These are phyloP conservation scores for Quercus robur DNA, from an alignment of 306 rosid genomes.

Conservation along the genomic window DNA sequence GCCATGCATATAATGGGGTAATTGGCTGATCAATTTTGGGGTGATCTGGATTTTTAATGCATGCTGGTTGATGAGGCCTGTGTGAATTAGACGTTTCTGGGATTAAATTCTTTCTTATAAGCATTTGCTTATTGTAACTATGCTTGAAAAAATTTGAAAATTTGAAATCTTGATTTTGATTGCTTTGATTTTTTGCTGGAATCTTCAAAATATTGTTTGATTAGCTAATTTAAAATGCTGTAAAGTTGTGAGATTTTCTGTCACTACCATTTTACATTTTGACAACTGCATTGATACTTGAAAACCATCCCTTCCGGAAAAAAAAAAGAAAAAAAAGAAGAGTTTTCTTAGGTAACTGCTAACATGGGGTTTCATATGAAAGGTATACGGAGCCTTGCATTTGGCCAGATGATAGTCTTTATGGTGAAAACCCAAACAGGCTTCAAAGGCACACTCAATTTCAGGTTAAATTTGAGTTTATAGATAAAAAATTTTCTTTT, in stretches of 20 bases:
- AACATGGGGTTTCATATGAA: slow-evolving; percentile 31
- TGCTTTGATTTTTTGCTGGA: not conserved
- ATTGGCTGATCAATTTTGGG: too few relatives aligned
- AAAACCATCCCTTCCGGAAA: too few relatives aligned
- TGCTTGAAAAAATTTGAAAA: not conserved
- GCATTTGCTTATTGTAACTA: not conserved
- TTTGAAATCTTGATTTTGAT: not conserved
- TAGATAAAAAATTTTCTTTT: slow-evolving; percentile 2
- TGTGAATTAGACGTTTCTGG: not conserved
- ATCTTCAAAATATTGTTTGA: not conserved
- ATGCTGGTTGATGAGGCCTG: not conserved
- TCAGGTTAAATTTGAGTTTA: slow-evolving; percentile 53
- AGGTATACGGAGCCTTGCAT: slow-evolving; percentile 94
- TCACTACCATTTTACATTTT: not conserved
- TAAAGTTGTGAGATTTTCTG: not conserved
- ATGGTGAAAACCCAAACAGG: slow-evolving; percentile 98
- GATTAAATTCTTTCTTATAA: not conserved
- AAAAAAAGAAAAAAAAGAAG: not conserved
- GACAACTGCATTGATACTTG: not conserved
- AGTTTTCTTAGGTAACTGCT: slow-evolving; percentile 25
- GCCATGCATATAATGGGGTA: not conserved
- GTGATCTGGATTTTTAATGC: not conserved
- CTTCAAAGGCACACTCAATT: slow-evolving; percentile 97
- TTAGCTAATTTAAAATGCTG: not conserved
- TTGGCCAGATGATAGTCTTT: slow-evolving; percentile 94